phyloP scores from a whole-genome alignment of 2,329 filamentous ascomycete species.

The Fusarium dlaminii region DNA sequence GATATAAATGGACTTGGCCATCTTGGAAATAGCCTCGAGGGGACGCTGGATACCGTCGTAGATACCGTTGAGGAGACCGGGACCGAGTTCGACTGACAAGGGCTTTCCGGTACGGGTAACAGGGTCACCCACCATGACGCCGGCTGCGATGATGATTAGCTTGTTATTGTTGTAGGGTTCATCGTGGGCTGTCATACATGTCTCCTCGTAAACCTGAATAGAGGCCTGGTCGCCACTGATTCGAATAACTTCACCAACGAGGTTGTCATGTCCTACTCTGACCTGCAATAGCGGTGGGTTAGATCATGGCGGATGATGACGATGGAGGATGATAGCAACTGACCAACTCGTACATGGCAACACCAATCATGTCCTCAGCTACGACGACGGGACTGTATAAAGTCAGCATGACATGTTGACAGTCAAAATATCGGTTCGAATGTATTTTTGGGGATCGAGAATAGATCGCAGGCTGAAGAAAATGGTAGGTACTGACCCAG shows the following conservation, averaged over 20 bases:
- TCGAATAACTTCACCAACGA: conserved; percentile 97
- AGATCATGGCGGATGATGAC: conserved; percentile 9
- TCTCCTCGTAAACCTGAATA: conserved; percentile 99
- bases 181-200: conserved; percentile 67
- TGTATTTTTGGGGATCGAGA: conserved; percentile 1
- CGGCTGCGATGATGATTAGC: conserved; percentile 66
- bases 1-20: conserved; percentile 93
- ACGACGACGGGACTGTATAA: conserved; percentile 83
- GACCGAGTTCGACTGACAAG: conserved; percentile 95
- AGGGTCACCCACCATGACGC: conserved; percentile 94
- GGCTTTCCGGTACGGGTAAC: conserved; percentile 92
- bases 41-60: conserved; percentile 99
- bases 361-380: conserved; percentile 97
- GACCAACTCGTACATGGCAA: conserved; percentile 99
- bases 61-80: conserved; percentile 97
- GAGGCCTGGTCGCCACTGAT: conserved; percentile 96
- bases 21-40: conserved; percentile 81
- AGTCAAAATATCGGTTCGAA: neutral
- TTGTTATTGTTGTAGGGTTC: conserved; percentile 1
- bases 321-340: conserved; percentile 44
- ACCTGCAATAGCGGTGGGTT: conserved; percentile 63
- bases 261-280: conserved; percentile 88
- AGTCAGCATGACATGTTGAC: conserved; percentile 45
- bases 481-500: conserved; percentile 60
- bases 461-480: neutral